Conservation (phyloP, 345 rosid genomes). For the Populus deltoides region DNA sequence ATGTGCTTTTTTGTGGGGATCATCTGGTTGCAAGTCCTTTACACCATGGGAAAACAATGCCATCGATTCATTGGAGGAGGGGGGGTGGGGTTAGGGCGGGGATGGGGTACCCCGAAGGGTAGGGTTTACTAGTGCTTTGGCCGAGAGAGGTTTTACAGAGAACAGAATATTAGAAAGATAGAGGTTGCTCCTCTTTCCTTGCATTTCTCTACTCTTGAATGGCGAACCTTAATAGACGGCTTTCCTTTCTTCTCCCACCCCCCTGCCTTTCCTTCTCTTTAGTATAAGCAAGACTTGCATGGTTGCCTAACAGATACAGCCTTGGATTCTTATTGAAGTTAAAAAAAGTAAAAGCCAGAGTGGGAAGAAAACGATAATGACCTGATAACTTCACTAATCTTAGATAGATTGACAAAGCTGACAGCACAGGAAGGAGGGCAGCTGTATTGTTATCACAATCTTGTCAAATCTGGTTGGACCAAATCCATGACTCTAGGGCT, state of each 20-base stretch:
- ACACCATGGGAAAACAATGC: not conserved
- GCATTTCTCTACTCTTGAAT: not conserved
- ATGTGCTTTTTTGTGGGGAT: not conserved
- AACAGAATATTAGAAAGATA: not conserved
- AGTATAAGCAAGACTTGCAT: not conserved
- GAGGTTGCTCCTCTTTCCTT: not conserved
- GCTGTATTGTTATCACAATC: not conserved
- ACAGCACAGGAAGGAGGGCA: not conserved
- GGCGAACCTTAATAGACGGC: not conserved
- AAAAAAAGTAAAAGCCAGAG: not conserved
- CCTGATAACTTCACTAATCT: slow-evolving; percentile 32
- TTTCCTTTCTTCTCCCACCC: not conserved
- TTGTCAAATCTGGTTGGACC: slow-evolving; percentile 17
- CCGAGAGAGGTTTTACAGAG: not conserved
- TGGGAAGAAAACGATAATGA: slow-evolving; percentile 23
- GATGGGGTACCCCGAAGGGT: slow-evolving; percentile 5
- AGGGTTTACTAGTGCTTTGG: not conserved
- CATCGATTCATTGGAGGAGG: not conserved
- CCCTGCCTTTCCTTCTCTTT: not conserved
- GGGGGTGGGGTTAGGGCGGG: not conserved
- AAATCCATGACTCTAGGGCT: not conserved
- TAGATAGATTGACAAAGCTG: slow-evolving; percentile 29
- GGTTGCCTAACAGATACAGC: not conserved
- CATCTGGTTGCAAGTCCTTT: not conserved
- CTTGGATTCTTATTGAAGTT: not conserved